Base-by-base conservation (phyloP, 1,284 basidiomycete species). In the Tremellales sp. region DNA sequence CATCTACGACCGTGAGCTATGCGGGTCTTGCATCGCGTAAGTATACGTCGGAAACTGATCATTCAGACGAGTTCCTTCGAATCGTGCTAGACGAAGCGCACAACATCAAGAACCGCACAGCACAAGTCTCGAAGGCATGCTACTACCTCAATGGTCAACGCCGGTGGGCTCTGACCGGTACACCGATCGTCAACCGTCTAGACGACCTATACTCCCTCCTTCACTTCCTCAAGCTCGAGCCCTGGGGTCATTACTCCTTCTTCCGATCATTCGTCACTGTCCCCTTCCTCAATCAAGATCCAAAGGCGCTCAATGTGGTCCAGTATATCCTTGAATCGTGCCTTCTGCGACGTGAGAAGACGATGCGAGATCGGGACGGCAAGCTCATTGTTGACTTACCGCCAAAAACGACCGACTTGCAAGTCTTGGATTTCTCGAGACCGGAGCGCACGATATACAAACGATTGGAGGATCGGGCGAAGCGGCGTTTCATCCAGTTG, bases 131-230 rank as follows among this genome's bases (percentile, higher is more conserved):
- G 0, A 89, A 88, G 61, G 91, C 94, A 2, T 88, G 87, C 43
- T 97, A 86, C 67, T 87, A 86, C 7, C 78, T 98, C 6, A 80
- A 80, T 42, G 87, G 87, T 2, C 79, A 84, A 51, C 78, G 89
- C 31, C 80, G 89, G 56, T 98, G 94, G 94, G 89, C 89, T 4
- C 81, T 97, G 12, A 96, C 91, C 4, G 87, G 84, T 80, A 97
- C 94, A 10, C 94, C 94, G 0, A 97, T 98, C 55, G 90, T 97
- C 52, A 98, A 98, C 68, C 83, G 85, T 43, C 79, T 97, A 4
- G 94, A 97, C 55, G 93, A 97, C 65, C 76, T 98, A 6, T 93
- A 87, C 63, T 92, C 89, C 0, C 77, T 96, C 2, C 74, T 96
- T 21, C 89, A 86, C 75, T 97, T 94, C 76, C 78, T 97, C 13